These are phyloP conservation scores for Pinus tabuliformis DNA, from an alignment of 75 land plant genomes.

Conservation along the genomic window DNA sequence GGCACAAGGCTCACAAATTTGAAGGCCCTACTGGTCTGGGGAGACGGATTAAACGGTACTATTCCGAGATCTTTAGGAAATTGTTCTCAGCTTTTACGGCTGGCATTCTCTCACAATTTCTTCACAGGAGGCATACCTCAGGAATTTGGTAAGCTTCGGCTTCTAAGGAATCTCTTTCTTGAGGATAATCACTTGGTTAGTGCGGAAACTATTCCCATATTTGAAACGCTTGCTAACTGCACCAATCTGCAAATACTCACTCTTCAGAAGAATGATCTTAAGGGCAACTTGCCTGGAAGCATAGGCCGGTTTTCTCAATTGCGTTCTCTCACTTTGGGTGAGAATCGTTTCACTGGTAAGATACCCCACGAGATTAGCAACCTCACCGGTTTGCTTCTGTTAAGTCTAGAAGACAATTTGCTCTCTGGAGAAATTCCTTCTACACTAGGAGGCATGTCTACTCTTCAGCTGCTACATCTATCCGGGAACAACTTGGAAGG, in stretches of 20 bases:
- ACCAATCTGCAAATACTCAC: not conserved
- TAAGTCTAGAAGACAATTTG: not conserved
- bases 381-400: not conserved
- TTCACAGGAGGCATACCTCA: slow-evolving; percentile 20
- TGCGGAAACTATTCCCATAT: not conserved
- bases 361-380: not conserved
- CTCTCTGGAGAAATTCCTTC: slow-evolving; percentile 17
- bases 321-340: not conserved
- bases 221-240: not conserved
- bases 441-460: slow-evolving; percentile 9
- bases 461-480: slow-evolving; percentile 12
- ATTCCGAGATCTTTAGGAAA: slow-evolving; percentile 15
- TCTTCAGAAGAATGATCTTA: slow-evolving; percentile 3
- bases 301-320: slow-evolving; percentile 1
- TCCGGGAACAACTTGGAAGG: not conserved
- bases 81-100: slow-evolving; percentile 7
- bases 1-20: not conserved
- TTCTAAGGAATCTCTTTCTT: slow-evolving; percentile 3
- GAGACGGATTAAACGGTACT: not conserved
- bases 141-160: slow-evolving; percentile 16
- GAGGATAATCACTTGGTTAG: slow-evolving; percentile 8
- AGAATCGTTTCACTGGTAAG: not conserved
- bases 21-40: not conserved
- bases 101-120: slow-evolving; percentile 12
- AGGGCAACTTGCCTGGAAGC: not conserved